These are phyloP conservation scores for Brassica carinata DNA, from an alignment of 345 rosid species.

Conservation along the genomic window DNA sequence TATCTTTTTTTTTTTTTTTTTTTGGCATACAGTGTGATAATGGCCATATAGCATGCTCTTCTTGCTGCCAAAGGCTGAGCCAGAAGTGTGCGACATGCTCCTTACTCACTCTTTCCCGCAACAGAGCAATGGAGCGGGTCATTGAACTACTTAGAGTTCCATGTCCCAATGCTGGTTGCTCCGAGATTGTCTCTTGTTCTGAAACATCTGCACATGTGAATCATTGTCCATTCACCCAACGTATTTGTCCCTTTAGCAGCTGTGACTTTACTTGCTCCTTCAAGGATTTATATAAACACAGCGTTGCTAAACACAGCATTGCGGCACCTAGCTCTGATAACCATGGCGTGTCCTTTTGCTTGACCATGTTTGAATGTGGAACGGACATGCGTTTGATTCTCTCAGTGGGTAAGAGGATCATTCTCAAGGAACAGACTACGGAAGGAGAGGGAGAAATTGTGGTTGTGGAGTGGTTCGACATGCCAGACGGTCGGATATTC, in stretches of 20 bases:
- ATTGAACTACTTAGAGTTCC: background rate
- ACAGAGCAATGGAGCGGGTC: background rate
- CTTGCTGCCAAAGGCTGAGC: background rate
- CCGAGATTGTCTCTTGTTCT: background rate
- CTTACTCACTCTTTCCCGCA: background rate
- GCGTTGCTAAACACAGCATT: background rate
- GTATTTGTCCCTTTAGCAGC: background rate
- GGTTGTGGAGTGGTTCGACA: slow-evolving; percentile 1
- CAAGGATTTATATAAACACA: background rate
- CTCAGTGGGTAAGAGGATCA: background rate
- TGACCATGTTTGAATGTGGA: background rate
- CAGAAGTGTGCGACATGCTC: background rate
- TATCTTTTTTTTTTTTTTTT: background rate
- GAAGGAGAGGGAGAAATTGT: slow-evolving; percentile 4
- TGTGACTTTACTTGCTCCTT: background rate
- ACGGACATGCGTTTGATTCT: background rate
- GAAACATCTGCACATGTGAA: background rate
- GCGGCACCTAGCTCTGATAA: background rate
- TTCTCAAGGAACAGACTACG: background rate
- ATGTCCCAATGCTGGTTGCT: background rate
- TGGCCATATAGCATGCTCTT: background rate
- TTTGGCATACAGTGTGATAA: background rate
- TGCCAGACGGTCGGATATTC: background rate
- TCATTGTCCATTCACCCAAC: background rate
- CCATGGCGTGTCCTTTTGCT: background rate